Conservation (phyloP, 441 rosid genomes). For the Corymbia citriodora region DNA sequence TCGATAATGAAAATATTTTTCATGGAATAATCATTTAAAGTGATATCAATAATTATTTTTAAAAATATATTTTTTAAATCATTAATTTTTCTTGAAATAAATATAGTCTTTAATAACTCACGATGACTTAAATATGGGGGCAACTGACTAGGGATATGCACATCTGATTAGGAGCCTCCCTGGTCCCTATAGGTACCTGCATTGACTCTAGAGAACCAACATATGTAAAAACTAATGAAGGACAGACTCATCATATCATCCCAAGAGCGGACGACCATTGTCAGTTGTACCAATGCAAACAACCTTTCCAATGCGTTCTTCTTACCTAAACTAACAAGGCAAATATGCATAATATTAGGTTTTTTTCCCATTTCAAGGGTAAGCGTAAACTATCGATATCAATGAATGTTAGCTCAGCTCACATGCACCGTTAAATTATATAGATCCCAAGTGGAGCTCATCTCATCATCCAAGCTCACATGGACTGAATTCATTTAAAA, state of each 20-base stretch:
- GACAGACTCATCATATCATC: background rate
- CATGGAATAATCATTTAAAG: background rate
- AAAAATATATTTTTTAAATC: fast-evolving
- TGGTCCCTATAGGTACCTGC: background rate
- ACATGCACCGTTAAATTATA: background rate
- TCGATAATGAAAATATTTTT: fast-evolving
- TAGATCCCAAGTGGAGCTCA: background rate
- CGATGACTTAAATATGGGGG: background rate
- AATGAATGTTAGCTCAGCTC: background rate
- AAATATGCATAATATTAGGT: too few species aligned
- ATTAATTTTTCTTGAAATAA: fast-evolving
- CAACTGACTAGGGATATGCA: background rate
- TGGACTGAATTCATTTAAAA: background rate
- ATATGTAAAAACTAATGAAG: background rate
- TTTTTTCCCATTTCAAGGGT: too few species aligned
- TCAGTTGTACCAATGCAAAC: too few species aligned
- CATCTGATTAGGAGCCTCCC: background rate
- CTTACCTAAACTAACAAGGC: background rate
- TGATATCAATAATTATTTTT: background rate
- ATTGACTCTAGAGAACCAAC: background rate
- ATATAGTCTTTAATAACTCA: background rate
- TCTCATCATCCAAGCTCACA: background rate
- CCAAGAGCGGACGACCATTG: too few species aligned
- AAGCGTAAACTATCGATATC: background rate
- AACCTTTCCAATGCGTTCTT: background rate